phyloP scores from a whole-genome alignment of 2,329 filamentous ascomycete species.

The Exserohilum rostratum region DNA sequence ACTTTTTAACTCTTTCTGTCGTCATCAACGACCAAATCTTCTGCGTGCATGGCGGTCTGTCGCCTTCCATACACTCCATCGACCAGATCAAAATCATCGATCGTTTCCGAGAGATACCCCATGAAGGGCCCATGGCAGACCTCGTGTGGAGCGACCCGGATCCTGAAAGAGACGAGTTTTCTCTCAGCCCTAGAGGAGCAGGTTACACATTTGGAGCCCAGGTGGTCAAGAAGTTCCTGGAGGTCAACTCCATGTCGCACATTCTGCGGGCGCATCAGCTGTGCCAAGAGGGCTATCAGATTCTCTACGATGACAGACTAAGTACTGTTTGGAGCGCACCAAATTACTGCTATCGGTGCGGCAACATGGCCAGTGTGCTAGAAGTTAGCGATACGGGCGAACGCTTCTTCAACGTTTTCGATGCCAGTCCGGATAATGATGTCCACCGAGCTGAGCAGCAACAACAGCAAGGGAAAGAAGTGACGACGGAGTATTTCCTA shows the following conservation, averaged over 20 bases:
- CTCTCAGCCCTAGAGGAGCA: constrained; percentile 86
- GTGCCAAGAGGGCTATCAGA: constrained; percentile 97
- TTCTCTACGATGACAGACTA: constrained; percentile 90
- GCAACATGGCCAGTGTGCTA: constrained; percentile 95
- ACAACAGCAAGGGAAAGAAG: constrained; percentile 74
- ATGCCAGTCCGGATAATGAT: constrained; percentile 95
- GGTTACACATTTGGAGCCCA: constrained; percentile 98
- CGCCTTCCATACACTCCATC: constrained; percentile 85
- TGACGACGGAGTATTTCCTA: constrained; percentile 70
- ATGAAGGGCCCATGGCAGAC: constrained; percentile 99
- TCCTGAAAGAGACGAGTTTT: constrained; percentile 96
- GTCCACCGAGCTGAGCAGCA: constrained; percentile 81
- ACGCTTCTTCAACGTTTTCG: constrained; percentile 96
- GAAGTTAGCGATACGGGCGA: constrained; percentile 94
- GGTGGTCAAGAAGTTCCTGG: constrained; percentile 96
- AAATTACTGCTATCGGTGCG: constrained; percentile 90
- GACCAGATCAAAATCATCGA: constrained; percentile 99
- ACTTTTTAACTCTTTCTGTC: constrained; percentile 94
- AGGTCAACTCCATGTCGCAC: constrained; percentile 97
- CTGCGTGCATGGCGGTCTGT: constrained; percentile 87
- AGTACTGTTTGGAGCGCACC: constrained; percentile 90
- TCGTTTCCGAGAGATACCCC: constrained; percentile 96
- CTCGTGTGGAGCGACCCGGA: constrained; percentile 98
- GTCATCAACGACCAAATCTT: constrained; percentile 99
- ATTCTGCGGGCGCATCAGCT: constrained; percentile 98